phyloP scores from a whole-genome alignment of 129 eudicot species.

The Artemisia argyi region DNA sequence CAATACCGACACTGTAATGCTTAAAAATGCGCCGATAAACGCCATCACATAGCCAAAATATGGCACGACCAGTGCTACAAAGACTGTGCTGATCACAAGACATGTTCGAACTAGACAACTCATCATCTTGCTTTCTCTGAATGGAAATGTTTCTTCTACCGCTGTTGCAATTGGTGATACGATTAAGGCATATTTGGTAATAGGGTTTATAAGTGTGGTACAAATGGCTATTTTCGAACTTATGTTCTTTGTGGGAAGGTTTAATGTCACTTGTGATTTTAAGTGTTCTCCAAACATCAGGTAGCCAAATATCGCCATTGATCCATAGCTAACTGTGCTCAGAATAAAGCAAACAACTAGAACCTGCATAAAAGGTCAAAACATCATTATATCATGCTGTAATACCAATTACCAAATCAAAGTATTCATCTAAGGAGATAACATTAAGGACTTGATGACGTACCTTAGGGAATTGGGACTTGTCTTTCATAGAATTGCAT shows the following conservation, averaged over 20 bases:
- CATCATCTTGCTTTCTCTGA: conserved; percentile 28
- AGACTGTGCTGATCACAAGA: conserved; percentile 53
- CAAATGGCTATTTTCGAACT: conserved; percentile 72
- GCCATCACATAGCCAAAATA: conserved; percentile 77
- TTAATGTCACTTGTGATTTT: conserved; percentile 61
- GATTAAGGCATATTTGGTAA: conserved; percentile 61
- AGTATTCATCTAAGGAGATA: too few species aligned
- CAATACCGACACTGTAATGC: conserved; percentile 60
- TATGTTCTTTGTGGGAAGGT: conserved; percentile 51
- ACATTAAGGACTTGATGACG: too few species aligned
- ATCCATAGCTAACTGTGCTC: conserved; percentile 55
- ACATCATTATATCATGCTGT: too few species aligned
- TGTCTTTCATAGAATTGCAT: conserved; percentile 57
- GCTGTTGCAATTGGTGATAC: conserved; percentile 54
- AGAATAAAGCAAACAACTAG: conserved; percentile 55
- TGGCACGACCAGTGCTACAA: conserved; percentile 61
- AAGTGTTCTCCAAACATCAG: conserved; percentile 56
- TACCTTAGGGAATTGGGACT: conserved; percentile 57
- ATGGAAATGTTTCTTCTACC: conserved; percentile 44
- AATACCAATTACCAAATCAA: too few species aligned
- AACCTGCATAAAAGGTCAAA: neutral
- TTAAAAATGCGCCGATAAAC: conserved; percentile 60
- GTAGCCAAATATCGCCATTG: conserved; percentile 69
- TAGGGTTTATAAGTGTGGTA: conserved; percentile 56
- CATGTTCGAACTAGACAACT: conserved; percentile 47